Evolutionary conservation across 768 basidiomycete genomes (phyloP), one percentile per base, ranked within the genome.

Genomic region (Suillus spraguei): DNA sequence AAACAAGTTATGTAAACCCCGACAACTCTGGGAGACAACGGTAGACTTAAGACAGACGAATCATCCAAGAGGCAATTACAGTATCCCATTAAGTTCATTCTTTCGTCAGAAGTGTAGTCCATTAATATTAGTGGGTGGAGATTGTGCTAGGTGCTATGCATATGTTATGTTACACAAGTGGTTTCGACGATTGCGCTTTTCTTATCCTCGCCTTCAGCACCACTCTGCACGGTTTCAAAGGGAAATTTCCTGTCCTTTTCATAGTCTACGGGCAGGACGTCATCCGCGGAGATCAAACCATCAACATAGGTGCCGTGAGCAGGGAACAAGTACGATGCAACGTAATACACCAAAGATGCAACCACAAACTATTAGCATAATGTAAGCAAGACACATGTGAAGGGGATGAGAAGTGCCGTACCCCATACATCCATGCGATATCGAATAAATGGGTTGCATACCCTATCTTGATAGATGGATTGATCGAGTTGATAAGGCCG

Each of bases 341-440:
- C 20, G 36, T 75, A 73, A 65, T 74, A 73, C 20, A 74, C 66
- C 49, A 59, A 39, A 5, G 66, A 74, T 14, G 71, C 65, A 5
- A 68, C 64, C 28, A 69, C 60, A 20, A 74, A 74, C 74, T 74
- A 74, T 72, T 74, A 55, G n/a, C 3, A n/a, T 8, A 28, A 62
- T 24, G 62, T 61, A 16, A 66, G 63, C 50, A 65, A 64, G 14
- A 38, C 59, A 47, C 41, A 44, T 64, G 39, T 36, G 5, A 60
- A 60, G 56, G 35, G 28, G 14, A 63, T 16, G n/a, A 41, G 14
- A n/a, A 38, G n/a, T 16, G 41, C 77, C 87, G 60, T 74, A 91
- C 90, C 61, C 90, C 89, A 69, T 87, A 91, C 20, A 94, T 70
- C 87, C 89, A 95, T 3, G 88, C 84, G 64, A 94, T 82, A 69